Evolutionary conservation across 2,329 filamentous ascomycete genomes (phyloP), one percentile per base, ranked within the genome.

Genomic region (Leptosphaerulina australis): DNA sequence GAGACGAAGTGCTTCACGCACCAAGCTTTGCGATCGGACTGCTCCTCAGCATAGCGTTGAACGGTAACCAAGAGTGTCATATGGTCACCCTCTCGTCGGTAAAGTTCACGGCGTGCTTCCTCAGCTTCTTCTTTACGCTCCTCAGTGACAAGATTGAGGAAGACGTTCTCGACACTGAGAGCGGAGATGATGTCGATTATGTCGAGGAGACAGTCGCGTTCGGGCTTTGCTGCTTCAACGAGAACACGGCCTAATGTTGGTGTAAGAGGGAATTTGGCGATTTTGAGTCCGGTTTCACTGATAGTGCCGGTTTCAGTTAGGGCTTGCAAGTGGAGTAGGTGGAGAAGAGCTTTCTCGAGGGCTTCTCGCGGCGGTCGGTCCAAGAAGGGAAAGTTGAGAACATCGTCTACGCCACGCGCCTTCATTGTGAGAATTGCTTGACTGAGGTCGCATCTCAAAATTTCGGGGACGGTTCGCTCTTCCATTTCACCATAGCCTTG

Each of bases 371-470:
- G 85, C 0, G 94, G 94, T 0, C 83, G 81, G 46, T 96, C 91
- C 69, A 97, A 86, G 37, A 97, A 84, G 0, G 93, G 91, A 55
- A 99, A 99, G 0, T 81, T 78, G 15, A 91, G 77, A 2, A 96
- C 83, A 66, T 97, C 88, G 20, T 89, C 81, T 10, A 97, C 86
- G 0, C 92, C 91, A 44, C 91, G 84, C 0, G 93, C 91, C 71
- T 96, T 97, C 88, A 99, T 95, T 0, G 90, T 96, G 8, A 99
- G 77, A 1, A 97, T 81, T 0, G 93, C 89, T 25, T 91, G 88
- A 15, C 91, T 84, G 5, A 97, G 82, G 70, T 99, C 93, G 65
- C 90, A 95, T 15, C 94, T 84, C 9, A 97, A 76, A 9, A 99
- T 97, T 69, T 99, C 94, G 0, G 94, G 93, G 0, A 86, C 82